Evolutionary conservation across 2,329 filamentous ascomycete species (phyloP), one percentile per base, ranked within the genome.

Genomic region (Tolypocladium amazonense): DNA sequence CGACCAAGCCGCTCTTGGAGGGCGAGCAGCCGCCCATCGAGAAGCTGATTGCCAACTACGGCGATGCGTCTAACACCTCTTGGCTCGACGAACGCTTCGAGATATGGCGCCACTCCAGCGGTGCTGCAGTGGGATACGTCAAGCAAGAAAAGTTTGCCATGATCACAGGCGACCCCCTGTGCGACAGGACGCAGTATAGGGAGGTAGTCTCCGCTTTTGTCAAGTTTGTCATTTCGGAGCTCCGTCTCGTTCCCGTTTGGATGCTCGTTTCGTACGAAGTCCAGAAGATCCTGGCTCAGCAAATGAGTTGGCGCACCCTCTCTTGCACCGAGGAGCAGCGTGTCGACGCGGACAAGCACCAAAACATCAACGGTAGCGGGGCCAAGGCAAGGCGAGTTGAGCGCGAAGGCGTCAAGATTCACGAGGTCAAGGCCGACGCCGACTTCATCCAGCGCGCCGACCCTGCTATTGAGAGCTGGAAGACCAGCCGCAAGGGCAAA

Each of bases 11-110:
- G 55, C 74, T 74, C 14, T 65, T 74, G 65, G 79, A 74, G 60
- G 79, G 77, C 69, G 79, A 86, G 56, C 77, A 88, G 58, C 92
- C 92, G 57, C 81, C 90, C 0, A 72, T 97, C 6, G 90, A 92
- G 71, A 88, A 96, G 70, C 85, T 97, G 50, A 92, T 97, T 71
- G 91, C 91, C 69, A 97, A 97, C 73, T 97, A 97, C 66, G 92
- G 92, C 63, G 92, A 97, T 73, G 91, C 92, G 2, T 92, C 91
- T 56, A 95, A 96, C 69, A 97, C 92, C 0, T 94, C 91, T 0
- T 97, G 92, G 91, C 83, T 94, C 9, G 92, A 97, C 71, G 89
- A 92, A 8, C 86, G 91, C 8, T 96, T 92, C 72, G 82, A 90
- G 69, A 86, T 96, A 60, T 97, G 91, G 90, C 87, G 92, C 37